Evolutionary conservation across 768 basidiomycete genomes (phyloP), one percentile per base, ranked within the genome.

Genomic region (Xerocomus potaroensis): DNA sequence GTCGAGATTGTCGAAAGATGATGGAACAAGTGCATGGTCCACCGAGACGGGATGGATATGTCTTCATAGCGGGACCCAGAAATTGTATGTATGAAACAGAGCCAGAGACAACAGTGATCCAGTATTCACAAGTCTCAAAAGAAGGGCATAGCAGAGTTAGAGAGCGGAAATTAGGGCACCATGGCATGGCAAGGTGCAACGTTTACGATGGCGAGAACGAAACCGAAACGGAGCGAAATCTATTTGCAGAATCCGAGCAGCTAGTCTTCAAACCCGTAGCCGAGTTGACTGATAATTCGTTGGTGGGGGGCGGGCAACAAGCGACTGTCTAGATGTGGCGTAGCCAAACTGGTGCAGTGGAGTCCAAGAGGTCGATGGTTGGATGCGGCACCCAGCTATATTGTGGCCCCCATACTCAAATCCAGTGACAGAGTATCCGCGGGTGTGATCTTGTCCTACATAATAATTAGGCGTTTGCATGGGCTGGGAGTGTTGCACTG

Each of bases 31-130:
- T 53, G 59, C 61, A 64, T 60, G 65, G 63, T 68, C 69, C 73
- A 69, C 36, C 68, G 59, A 66, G 77, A 80, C 79, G 71, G 78
- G 76, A 80, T 78, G 78, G 74, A 81, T 80, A 80, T 75, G 79
- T 80, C 79, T 76, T 65, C 62, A 68, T 65, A 61, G 49, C 57
- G 59, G 53, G 55, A 58, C 57, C n/a, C 59, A 47, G 40, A 57
- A 53, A 22, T 52, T 45, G 51, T 53, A 58, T 45, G 51, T 53
- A 58, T 65, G 49, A 52, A 45, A 56, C 56, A 60, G 26, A 43
- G 48, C 42, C 50, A 35, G 45, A 48, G 52, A 61, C 54, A 51
- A 57, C 57, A 57, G 43, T 51, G 55, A 54, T 59, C 64, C 66
- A 59, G 59, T 67, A 68, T 67, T 67, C 64, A 69, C 67, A 66